phyloP scores from a whole-genome alignment of 2,329 filamentous ascomycete species.

The Aspergillus glaucus region DNA sequence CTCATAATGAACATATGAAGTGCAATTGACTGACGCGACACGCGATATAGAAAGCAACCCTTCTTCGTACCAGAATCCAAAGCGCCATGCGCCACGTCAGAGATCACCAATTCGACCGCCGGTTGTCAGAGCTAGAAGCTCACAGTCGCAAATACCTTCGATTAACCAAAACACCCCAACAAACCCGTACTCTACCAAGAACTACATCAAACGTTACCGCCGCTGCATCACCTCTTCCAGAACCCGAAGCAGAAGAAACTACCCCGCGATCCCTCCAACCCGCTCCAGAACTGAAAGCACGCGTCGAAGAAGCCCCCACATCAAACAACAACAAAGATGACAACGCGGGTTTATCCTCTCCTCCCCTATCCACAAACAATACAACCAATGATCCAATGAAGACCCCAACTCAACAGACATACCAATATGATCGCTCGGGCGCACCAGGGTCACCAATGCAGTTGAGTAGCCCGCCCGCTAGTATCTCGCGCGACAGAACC shows the following conservation, averaged over 20 bases:
- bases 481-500: conserved; percentile 10
- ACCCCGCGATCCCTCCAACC: conserved; percentile 9
- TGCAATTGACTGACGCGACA: not conserved
- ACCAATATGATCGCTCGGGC: conserved; percentile 2
- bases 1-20: not conserved
- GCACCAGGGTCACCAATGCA: conserved; percentile 26
- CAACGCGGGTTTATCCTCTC: conserved; percentile 11
- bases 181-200: not conserved
- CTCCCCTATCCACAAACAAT: conserved; percentile 10
- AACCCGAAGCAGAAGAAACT: not conserved
- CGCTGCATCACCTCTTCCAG: not conserved
- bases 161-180: conserved; percentile 8
- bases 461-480: conserved; percentile 30
- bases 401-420: conserved; percentile 15
- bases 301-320: not conserved
- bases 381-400: conserved; percentile 11
- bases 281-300: conserved; percentile 9
- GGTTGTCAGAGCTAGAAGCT: conserved; percentile 36
- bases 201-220: not conserved
- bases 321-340: conserved; percentile 2
- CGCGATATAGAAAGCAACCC: conserved; percentile 31
- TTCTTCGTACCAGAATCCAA: conserved; percentile 34
- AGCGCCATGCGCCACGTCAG: conserved; percentile 35
- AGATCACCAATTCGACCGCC: conserved; percentile 34
- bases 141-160: conserved; percentile 31